phyloP scores from a whole-genome alignment of 768 basidiomycete species.

The Dentipellis fragilis region DNA sequence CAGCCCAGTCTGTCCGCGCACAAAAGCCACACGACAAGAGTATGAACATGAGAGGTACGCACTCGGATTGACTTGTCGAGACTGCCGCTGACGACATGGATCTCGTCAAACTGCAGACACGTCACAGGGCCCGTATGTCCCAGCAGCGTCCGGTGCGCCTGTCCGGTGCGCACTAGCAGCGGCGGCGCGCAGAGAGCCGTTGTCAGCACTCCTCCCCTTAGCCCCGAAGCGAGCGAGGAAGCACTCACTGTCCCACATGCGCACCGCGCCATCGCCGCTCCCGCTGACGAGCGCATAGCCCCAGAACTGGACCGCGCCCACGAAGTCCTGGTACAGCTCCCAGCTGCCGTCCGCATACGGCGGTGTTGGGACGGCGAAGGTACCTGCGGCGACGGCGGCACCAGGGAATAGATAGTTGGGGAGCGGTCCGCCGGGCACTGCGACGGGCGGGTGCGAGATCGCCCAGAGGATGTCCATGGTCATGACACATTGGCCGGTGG shows the following conservation, averaged over 20 bases:
- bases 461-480: slow-evolving; percentile 99
- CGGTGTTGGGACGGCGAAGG: slow-evolving; percentile 77
- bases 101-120: slow-evolving; percentile 92
- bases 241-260: slow-evolving; percentile 98
- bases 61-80: slow-evolving; percentile 90
- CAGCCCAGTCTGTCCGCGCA: neutral
- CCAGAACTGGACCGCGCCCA: slow-evolving; percentile 98
- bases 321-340: slow-evolving; percentile 96
- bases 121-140: slow-evolving; percentile 94
- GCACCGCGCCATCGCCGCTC: slow-evolving; percentile 91
- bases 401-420: slow-evolving; percentile 42
- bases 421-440: slow-evolving; percentile 29
- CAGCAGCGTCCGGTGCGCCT: slow-evolving; percentile 84
- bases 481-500: slow-evolving; percentile 95
- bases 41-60: slow-evolving; percentile 18
- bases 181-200: neutral
- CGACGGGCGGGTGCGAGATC: slow-evolving; percentile 74
- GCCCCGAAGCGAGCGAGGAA: no score
- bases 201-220: neutral
- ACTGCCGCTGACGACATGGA: slow-evolving; percentile 86
- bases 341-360: slow-evolving; percentile 84
- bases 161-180: slow-evolving; percentile 88
- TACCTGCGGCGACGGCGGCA: slow-evolving; percentile 43
- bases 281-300: slow-evolving; percentile 96
- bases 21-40: neutral